Base-by-base conservation (phyloP, 345 rosid species). In the Boechera divaricarpa region DNA sequence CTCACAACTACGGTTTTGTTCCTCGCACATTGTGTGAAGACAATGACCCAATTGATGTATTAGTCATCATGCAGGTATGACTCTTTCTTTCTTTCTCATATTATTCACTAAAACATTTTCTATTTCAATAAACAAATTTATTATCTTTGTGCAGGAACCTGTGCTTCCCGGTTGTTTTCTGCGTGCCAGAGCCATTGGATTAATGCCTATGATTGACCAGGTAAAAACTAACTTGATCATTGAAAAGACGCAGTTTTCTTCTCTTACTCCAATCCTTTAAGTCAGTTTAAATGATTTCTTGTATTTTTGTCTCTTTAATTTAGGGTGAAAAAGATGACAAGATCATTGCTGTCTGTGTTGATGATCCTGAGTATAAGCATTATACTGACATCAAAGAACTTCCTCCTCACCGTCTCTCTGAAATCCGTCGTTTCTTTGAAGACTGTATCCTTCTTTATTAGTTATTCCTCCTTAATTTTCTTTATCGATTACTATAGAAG, bases 131-230 rank as follows among this genome's bases (percentile, higher is more conserved):
- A 39, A 41, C 39, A 49, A 51, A 38, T 1, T 18, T 35, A 28
- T 55, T 18, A 55, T 65, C 7, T 29, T 56, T 39, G 29, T 79
- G 63, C 67, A 94, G 98, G 98, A 94, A 83, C 98, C 98, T 29
- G 97, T 94, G 24, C 91, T 94, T 82, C 96, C 98, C 0, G 98
- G 98, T 60, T 90, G 98, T 80, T 92, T 94, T 78, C 83, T 92
- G 64, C 89, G 98, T 72, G 98, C 98, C 63, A 86, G 86, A 72
- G 98, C 98, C 71, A 92, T 94, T 66, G 98, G 98, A 77, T 86
- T 92, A 52, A 94, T 94, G 98, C 98, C 98, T 72, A 94, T 94
- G 98, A 94, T 94, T 83, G 98, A 94, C 64, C 97, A 90, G 92
- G 98, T 79, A 16, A 39, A 5, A 18, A 28, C 52, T 31, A 1